Evolutionary conservation across 2,329 filamentous ascomycete species (phyloP).

Genomic region (Aureobasidium sp.): DNA sequence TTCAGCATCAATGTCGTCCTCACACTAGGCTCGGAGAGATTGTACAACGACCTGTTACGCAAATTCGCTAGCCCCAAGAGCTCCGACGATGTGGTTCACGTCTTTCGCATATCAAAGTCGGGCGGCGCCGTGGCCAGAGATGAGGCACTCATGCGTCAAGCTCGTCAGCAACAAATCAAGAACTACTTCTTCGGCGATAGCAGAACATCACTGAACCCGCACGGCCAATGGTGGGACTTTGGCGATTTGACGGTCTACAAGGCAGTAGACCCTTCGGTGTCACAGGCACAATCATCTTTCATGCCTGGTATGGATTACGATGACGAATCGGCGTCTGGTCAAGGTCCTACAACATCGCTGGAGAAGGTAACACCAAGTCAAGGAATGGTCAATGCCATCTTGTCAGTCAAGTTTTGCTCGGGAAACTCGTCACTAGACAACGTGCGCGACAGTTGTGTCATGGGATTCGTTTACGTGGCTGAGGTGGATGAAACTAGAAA

Average conservation of each 20-base stretch:
- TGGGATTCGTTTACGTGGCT: constrained; percentile 89
- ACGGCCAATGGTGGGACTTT: constrained; percentile 79
- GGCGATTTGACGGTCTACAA: constrained; percentile 61
- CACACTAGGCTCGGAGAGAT: constrained; percentile 68
- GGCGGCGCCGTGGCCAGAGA: constrained; percentile 77
- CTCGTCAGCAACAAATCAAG: constrained; percentile 69
- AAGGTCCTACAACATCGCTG: not conserved
- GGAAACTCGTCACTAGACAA: constrained; percentile 59
- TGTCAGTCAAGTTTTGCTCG: constrained; percentile 73
- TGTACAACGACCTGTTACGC: constrained; percentile 67
- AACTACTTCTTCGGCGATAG: constrained; percentile 90
- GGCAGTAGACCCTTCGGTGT: constrained; percentile 19
- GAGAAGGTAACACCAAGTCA: constrained; percentile 55
- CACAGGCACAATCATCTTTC: constrained; percentile 25
- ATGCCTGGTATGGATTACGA: constrained; percentile 40
- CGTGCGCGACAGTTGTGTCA: constrained; percentile 72
- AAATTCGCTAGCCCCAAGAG: constrained; percentile 49
- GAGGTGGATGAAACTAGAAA: constrained; percentile 82
- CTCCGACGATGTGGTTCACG: constrained; percentile 60
- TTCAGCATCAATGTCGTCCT: constrained; percentile 68
- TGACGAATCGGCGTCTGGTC: constrained; percentile 30
- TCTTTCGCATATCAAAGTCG: constrained; percentile 76
- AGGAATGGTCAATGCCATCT: constrained; percentile 68
- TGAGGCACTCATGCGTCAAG: constrained; percentile 63
- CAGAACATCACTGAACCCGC: constrained; percentile 71